These are phyloP conservation scores for Citeromyces hawaiiensis DNA, from an alignment of 1,139 yeast species.

Conservation along the genomic window DNA sequence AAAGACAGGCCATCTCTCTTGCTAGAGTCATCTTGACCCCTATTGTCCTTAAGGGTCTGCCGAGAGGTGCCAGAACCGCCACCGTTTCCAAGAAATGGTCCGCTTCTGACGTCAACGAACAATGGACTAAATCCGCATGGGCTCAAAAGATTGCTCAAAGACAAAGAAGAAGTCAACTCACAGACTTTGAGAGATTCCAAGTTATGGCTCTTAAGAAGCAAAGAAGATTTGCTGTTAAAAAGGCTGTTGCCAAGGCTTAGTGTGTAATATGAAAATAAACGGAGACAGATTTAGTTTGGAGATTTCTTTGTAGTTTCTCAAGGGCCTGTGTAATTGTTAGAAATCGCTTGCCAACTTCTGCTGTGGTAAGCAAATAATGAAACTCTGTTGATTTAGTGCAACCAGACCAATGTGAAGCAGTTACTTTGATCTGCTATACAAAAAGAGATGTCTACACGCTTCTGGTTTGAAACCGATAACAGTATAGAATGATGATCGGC, in stretches of 20 bases:
- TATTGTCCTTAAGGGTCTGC: conserved; percentile 67
- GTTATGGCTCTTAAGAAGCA: conserved; percentile 94
- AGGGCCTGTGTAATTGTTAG: no score
- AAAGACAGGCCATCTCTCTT: conserved; percentile 85
- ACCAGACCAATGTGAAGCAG: no score
- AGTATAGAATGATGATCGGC: no score
- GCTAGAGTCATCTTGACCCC: conserved; percentile 90
- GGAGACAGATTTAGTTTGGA: conserved; percentile 1
- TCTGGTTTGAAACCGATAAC: no score
- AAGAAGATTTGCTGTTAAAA: conserved; percentile 89
- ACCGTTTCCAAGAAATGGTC: conserved; percentile 88
- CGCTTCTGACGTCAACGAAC: conserved; percentile 76
- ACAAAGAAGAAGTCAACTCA: conserved; percentile 81
- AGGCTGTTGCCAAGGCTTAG: conserved; percentile 84
- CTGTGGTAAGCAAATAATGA: no score
- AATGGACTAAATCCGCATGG: conserved; percentile 93
- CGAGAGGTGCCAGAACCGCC: conserved; percentile 90
- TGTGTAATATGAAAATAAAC: not conserved
- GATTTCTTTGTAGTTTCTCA: not conserved
- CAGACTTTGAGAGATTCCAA: conserved; percentile 99
- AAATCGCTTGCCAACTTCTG: no score
- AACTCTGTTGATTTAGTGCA: no score
- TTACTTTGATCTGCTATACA: no score
- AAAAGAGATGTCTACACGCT: no score
- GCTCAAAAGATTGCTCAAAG: conserved; percentile 96